A percentile compares a stretch with the other conserved stretches of the same genome.
phyloP scores from a whole-genome alignment of 164 flowering plant species.

The Berberis thunbergii region DNA sequence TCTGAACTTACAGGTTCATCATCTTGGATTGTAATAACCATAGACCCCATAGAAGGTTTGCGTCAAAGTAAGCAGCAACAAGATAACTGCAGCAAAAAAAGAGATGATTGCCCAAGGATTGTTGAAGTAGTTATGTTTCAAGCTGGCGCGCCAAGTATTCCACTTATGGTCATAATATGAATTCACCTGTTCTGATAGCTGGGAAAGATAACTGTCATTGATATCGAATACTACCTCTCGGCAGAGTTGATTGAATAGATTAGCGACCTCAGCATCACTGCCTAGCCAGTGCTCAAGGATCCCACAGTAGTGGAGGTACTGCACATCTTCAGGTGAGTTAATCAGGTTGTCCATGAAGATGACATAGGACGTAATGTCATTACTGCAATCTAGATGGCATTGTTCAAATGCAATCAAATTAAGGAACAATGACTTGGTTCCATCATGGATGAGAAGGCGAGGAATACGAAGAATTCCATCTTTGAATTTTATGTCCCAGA shows the following conservation, averaged over 20 bases:
- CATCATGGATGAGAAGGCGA: conserved; percentile 73
- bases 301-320: conserved; percentile 70
- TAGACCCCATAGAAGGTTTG: conserved; percentile 71
- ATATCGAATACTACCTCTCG: conserved; percentile 84
- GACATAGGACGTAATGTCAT: conserved; percentile 73
- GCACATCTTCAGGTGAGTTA: conserved; percentile 69
- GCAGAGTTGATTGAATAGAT: conserved; percentile 75
- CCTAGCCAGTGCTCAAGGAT: conserved; percentile 92
- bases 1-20: not conserved
- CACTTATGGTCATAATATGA: conserved; percentile 54
- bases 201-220: conserved; percentile 67
- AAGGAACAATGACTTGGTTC: conserved; percentile 77
- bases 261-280: conserved; percentile 79
- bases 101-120: conserved; percentile 90
- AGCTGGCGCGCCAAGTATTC: conserved; percentile 76
- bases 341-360: conserved; percentile 88
- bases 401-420: conserved; percentile 86
- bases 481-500: conserved; percentile 74
- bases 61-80: conserved; percentile 56
- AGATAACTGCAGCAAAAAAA: conserved; percentile 55
- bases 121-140: conserved; percentile 70
- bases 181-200: conserved; percentile 57
- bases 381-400: conserved; percentile 72
- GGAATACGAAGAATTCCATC: conserved; percentile 70
- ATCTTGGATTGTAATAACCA: conserved; percentile 45